Evolutionary conservation across 805 yeast genomes (phyloP), one percentile per base, ranked within the genome.

Genomic region (Saccharomycopsis microspora): DNA sequence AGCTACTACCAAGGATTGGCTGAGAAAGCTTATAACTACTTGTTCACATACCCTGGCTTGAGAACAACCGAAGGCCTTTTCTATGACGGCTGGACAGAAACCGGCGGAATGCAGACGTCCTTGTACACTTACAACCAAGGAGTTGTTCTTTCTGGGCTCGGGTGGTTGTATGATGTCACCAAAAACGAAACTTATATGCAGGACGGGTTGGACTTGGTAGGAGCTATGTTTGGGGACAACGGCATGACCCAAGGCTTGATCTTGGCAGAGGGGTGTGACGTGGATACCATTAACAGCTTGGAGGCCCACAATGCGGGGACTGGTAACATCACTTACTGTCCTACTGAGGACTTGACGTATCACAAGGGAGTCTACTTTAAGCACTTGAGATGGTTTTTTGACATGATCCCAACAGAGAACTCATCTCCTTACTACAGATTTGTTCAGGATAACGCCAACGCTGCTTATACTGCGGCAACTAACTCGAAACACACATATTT

Each of bases 371-470:
- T 34, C n/a, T 41, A 7, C 34, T 7, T 41, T 8, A 41, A 41
- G 32, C 43, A 41, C 31, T 7, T 41, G 31, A 41, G 36, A 7
- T n/a, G 8, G n/a, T 41, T 41, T 11, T 41, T 41, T n/a, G 9
- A 41, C 2, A 6, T n/a, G n/a, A 41, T 41, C 3, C 43, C 43
- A n/a, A 7, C 32, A 2, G 43, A 41, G 2, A 41, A 41, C 9
- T 41, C 43, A 28, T 7, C 6, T 6, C 43, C 43, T 10, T 41
- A 2, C 2, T 30, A 30, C 36, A 41, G 29, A 10, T 41, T 41
- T 41, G 34, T 41, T n/a, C 43, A 41, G 31, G 43, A 31, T 8
- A 41, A 41, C 31, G 43, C 43, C 8, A 41, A 41, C 43, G 43
- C 32, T 7, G 43, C 43, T 10, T 41, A 34, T 31, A 7, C 36